These are phyloP conservation scores for Penicillium digitatum DNA, from an alignment of 2,329 filamentous ascomycete species.

Conservation along the genomic window DNA sequence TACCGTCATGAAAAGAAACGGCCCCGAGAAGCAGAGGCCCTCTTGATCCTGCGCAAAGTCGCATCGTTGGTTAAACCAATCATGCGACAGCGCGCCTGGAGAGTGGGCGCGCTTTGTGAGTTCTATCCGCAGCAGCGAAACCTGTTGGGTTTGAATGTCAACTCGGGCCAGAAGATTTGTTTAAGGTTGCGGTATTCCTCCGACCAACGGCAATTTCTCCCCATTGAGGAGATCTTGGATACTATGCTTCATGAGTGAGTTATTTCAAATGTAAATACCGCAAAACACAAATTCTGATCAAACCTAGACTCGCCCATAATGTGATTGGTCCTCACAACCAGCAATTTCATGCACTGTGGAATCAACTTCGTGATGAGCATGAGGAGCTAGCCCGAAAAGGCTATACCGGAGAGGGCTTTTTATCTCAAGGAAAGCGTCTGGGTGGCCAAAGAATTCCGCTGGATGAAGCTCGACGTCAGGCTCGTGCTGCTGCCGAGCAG, in stretches of 20 bases:
- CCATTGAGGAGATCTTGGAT: conserved; percentile 74
- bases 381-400: conserved; percentile 72
- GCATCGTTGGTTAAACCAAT: conserved; percentile 90
- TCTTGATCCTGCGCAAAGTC: conserved; percentile 67
- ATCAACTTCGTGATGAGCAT: conserved; percentile 82
- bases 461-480: conserved; percentile 70
- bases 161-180: conserved; percentile 72
- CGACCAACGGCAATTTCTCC: conserved; percentile 72
- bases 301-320: conserved; percentile 67
- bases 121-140: conserved; percentile 75
- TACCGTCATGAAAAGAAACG: conserved; percentile 53
- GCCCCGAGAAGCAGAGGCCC: conserved; percentile 49
- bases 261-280: background rate
- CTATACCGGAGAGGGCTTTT: conserved; percentile 85
- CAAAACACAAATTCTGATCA: conserved; percentile 10
- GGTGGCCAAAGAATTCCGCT: conserved; percentile 64
- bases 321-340: conserved; percentile 77
- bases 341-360: conserved; percentile 81
- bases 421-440: conserved; percentile 68
- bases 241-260: conserved; percentile 83
- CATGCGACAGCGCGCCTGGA: conserved; percentile 83
- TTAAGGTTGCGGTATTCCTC: conserved; percentile 73
- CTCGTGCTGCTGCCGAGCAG: conserved; percentile 70
- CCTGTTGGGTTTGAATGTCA: conserved; percentile 76
- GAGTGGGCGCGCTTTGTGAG: conserved; percentile 72